Evolutionary conservation across 225 moss, liverwort and hornwort species (phyloP).

Genomic region (Neckera pumila): DNA sequence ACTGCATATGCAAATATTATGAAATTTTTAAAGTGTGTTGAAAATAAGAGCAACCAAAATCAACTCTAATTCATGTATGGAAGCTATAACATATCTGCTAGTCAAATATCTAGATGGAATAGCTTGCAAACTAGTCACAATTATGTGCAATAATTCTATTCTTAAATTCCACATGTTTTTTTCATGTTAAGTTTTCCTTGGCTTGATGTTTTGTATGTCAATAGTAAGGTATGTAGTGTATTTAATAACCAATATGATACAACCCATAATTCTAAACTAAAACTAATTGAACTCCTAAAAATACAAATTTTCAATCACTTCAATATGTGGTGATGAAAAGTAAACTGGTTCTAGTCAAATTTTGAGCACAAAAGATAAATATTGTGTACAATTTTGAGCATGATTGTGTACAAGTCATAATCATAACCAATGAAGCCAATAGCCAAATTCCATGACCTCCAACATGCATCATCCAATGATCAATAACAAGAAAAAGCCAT

Average conservation of each 20-base stretch:
- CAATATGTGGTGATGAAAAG: background rate
- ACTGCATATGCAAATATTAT: background rate
- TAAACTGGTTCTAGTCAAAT: accelerated
- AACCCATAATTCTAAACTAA: background rate
- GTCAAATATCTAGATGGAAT: background rate
- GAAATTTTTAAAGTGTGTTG: no score
- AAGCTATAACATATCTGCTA: no score
- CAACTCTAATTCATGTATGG: background rate
- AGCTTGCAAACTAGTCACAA: background rate
- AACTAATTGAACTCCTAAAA: background rate
- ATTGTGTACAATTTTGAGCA: no score
- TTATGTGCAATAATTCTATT: background rate
- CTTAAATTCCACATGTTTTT: background rate
- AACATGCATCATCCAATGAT: background rate
- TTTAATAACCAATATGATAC: background rate
- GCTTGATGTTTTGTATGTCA: accelerated
- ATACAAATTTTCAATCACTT: background rate
- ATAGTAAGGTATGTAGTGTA: no score
- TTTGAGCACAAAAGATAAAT: accelerated
- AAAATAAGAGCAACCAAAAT: background rate
- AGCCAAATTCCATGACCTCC: no score
- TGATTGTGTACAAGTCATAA: no score
- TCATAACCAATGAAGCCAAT: no score
- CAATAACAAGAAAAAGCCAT: accelerated
- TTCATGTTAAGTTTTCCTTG: background rate